These are phyloP conservation scores for Postia placenta DNA, from an alignment of 768 basidiomycete species.

Conservation along the genomic window DNA sequence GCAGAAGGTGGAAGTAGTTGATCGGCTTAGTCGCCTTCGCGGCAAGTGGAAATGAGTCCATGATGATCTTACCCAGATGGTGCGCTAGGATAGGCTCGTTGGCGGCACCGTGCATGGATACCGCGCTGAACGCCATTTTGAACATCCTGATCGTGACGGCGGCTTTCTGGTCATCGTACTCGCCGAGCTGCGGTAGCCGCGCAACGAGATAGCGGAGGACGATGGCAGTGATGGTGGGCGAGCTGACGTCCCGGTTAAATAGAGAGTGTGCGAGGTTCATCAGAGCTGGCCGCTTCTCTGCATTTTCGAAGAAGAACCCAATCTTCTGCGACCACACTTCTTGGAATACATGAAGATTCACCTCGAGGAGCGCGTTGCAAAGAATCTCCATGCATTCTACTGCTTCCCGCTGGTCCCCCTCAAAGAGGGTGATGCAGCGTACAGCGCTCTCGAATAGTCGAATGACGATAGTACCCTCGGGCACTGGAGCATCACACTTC, in stretches of 20 bases:
- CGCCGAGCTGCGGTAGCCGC: slow-evolving; percentile 76
- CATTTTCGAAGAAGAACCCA: slow-evolving; percentile 81
- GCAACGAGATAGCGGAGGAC: slow-evolving; percentile 82
- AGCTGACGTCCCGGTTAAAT: slow-evolving; percentile 68
- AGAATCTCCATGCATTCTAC: slow-evolving; percentile 84
- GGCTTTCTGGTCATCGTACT: slow-evolving; percentile 75
- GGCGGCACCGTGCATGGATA: slow-evolving; percentile 58
- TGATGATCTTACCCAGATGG: slow-evolving; percentile 87
- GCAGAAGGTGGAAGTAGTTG: slow-evolving; percentile 88
- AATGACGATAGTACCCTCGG: slow-evolving; percentile 83
- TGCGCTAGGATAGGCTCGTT: slow-evolving; percentile 94
- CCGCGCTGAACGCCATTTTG: slow-evolving; percentile 92
- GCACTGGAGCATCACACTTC: slow-evolving; percentile 70
- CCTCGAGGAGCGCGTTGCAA: slow-evolving; percentile 66
- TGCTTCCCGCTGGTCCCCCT: slow-evolving; percentile 64
- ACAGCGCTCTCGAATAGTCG: slow-evolving; percentile 84
- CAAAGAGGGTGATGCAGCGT: slow-evolving; percentile 71
- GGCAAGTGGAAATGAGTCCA: slow-evolving; percentile 93
- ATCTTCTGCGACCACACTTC: slow-evolving; percentile 95
- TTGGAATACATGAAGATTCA: slow-evolving; percentile 89
- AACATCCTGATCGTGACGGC: slow-evolving; percentile 85
- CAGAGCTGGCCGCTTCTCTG: slow-evolving; percentile 69
- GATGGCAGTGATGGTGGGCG: slow-evolving; percentile 82
- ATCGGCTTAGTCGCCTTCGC: slow-evolving; percentile 87
- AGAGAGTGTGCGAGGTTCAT: slow-evolving; percentile 83